Evolutionary conservation across 306 rosid genomes (phyloP).

Genomic region (Trifolium dubium): DNA sequence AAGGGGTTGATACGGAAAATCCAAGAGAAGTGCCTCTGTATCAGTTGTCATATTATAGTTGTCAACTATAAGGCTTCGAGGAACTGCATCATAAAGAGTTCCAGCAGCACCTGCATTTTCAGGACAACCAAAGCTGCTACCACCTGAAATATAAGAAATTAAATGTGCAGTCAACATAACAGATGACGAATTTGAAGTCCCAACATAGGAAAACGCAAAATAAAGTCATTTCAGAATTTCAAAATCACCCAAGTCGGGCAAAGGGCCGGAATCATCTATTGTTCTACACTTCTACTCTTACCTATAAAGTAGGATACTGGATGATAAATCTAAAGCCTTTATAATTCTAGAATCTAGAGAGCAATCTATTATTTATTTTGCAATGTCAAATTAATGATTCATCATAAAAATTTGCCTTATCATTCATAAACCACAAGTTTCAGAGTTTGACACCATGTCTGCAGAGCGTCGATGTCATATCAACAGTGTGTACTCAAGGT

Average conservation of each 20-base stretch:
- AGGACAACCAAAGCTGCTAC: slow-evolving; percentile 78
- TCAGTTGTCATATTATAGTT: slow-evolving; percentile 85
- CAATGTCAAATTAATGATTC: slow-evolving; percentile 4
- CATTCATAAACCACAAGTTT: slow-evolving; percentile 4
- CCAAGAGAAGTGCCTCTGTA: slow-evolving; percentile 94
- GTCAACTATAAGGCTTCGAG: slow-evolving; percentile 80
- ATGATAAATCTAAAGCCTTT: slow-evolving; percentile 21
- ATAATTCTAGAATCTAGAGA: slow-evolving; percentile 21
- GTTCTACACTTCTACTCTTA: background rate
- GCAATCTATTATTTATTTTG: slow-evolving; percentile 20
- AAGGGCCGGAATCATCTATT: slow-evolving; percentile 3
- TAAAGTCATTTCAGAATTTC: slow-evolving; percentile 21
- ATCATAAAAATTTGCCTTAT: slow-evolving; percentile 26
- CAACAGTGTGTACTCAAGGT: too few relatives aligned
- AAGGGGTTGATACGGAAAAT: slow-evolving; percentile 93
- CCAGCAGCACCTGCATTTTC: slow-evolving; percentile 97
- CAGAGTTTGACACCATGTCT: too few relatives aligned
- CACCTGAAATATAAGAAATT: slow-evolving; percentile 66
- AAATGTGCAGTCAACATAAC: slow-evolving; percentile 36
- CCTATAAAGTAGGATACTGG: slow-evolving; percentile 16
- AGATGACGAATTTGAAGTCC: slow-evolving; percentile 28
- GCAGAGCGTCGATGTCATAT: too few relatives aligned
- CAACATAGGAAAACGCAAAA: slow-evolving; percentile 23
- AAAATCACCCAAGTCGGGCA: slow-evolving; percentile 19
- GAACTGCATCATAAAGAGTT: slow-evolving; percentile 96